Base-by-base conservation (phyloP, 2,329 filamentous ascomycete species). In the Diaporthe destruens region DNA sequence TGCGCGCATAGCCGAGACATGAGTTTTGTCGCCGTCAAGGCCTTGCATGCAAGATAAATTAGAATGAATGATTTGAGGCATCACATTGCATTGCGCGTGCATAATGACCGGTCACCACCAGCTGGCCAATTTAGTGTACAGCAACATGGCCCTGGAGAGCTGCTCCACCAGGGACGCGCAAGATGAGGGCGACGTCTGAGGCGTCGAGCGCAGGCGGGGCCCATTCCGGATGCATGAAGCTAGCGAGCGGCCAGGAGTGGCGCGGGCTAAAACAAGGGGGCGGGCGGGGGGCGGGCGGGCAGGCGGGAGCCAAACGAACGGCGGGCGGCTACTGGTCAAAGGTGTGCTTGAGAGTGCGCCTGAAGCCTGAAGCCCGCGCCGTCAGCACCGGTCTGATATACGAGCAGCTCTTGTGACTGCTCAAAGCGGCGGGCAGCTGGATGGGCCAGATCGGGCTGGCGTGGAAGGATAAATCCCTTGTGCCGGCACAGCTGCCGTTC, bases 51-150 rank as follows among this genome's bases (percentile, higher is more conserved):
- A 44, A 29, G 61, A 53, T 32, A 53, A 39, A 32, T 23, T 66
- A 66, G 47, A 66, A 53, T 66, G 44, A 53, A 53, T 53, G 32
- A 66, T 14, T 14, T 12, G 61, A 53, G 47, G n/a, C 47, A 53
- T 53, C 47, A 53, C 61, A 39, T 29, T 39, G 36, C 44, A 66
- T 66, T 36, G 61, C 61, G 39, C 32, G n/a, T 34, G 32, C 16
- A 20, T 8, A 18, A 25, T 25, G 47, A 66, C 20, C 12, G n/a
- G 18, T 53, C 44, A 66, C 7, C 16, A n/a, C 7, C 16, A n/a
- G 47, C 9, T 25, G 32, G 20, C 14, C n/a, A 16, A 6, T 6
- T 11, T 29, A n/a, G n/a, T n/a, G n/a, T n/a, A 16, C 12, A 18
- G 9, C 32, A 29, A 53, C 44, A 18, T 36, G 32, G n/a, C 32